Evolutionary conservation across 192 early-diverging fungal genomes (phyloP), one percentile per base, ranked within the genome.

Genomic region (Backusella sp.): DNA sequence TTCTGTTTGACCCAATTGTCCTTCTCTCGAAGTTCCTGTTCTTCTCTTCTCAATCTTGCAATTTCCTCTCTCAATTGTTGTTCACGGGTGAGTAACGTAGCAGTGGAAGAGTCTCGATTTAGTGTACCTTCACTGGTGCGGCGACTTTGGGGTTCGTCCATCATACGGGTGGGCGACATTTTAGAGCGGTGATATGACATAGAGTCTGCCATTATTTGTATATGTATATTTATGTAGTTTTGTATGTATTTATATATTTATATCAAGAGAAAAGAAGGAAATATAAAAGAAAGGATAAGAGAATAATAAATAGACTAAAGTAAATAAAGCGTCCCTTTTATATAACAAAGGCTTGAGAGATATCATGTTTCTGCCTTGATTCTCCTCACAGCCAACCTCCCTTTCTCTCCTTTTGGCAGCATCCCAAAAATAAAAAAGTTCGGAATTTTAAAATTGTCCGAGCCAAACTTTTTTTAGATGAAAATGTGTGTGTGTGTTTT

Each of bases 51-150:
- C n/a, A 79, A 70, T 66, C 74, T 79, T 35, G 74, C 78, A 32
- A 79, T 79, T 37, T 79, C 78, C 34, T 75, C 78, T 34, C 70
- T 37, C 39, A 79, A 74, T 35, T 79, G 78, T n/a, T 79, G 78
- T 35, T 79, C 73, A 37, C 73, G 73, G 21, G 73, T 79, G 15
- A 79, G 46, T 14, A 79, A 62, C 1, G 76, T 67, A 35, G 76
- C 70, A 4, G 76, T 77, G 5, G 70, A 72, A 2, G 44, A 44
- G 32, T 79, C 78, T 11, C 78, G 39, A 2, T 32, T 70, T 14
- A 76, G 21, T n/a, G 67, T 17, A 3, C 35, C 66, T 19, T 66
- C 41, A 46, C 46, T 76, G 26, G 67, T 68, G 32, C 44, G 39
- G 6, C 68, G 67, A 30, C 28, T 46, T 23, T 46, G 37, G 7